Percentiles rank a stretch among this genome's conserved stretches.
phyloP scores from a whole-genome alignment of 345 rosid species.

The Arabis alpina region DNA sequence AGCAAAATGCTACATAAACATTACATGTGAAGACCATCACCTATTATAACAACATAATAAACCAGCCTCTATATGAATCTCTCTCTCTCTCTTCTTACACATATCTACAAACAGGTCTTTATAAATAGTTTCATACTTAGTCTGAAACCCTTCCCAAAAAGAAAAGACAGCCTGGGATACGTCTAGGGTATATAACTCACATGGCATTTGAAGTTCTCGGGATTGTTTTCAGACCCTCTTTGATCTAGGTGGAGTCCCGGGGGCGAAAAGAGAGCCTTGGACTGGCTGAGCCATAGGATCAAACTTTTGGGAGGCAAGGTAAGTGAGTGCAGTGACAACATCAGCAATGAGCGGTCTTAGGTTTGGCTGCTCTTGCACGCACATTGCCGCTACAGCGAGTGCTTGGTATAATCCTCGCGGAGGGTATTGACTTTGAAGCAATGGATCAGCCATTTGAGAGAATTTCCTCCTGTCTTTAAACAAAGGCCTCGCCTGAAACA shows the following conservation, averaged over 20 bases:
- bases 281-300: conserved; percentile 55
- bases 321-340: conserved; percentile 84
- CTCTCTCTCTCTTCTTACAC: conserved; percentile 20
- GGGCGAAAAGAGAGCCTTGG: conserved; percentile 51
- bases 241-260: conserved; percentile 62
- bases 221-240: conserved; percentile 46
- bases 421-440: conserved; percentile 82
- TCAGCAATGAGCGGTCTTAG: conserved; percentile 84
- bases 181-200: conserved; percentile 20
- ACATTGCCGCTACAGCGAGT: conserved; percentile 92
- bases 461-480: conserved; percentile 79
- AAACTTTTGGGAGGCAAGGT: conserved; percentile 78
- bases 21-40: conserved; percentile 18
- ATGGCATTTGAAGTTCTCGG: background rate
- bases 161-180: conserved; percentile 18
- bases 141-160: conserved; percentile 28
- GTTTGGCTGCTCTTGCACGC: conserved; percentile 87
- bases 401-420: conserved; percentile 89
- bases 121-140: conserved; percentile 10
- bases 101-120: conserved; percentile 32
- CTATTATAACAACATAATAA: conserved; percentile 36
- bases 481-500: conserved; percentile 79
- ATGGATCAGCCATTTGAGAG: conserved; percentile 83
- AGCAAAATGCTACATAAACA: conserved; percentile 19
- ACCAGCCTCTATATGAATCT: conserved; percentile 12